phyloP scores from a whole-genome alignment of 2,329 filamentous ascomycete genomes.

The Diaporthe eres region DNA sequence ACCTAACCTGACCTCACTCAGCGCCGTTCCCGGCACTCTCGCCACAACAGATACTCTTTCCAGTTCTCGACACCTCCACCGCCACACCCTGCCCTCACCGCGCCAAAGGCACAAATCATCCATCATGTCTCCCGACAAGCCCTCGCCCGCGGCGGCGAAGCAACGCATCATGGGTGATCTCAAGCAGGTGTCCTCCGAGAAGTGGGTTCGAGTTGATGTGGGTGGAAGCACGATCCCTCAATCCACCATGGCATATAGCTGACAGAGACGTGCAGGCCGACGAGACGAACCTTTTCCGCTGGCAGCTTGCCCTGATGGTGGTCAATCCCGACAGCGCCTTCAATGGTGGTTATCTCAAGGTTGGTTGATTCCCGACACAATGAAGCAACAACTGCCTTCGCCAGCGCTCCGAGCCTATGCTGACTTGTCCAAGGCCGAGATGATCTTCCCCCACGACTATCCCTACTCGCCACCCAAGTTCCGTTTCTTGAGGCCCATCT shows the following conservation, averaged over 20 bases:
- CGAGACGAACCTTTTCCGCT: slow-evolving; percentile 87
- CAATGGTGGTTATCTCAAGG: slow-evolving; percentile 92
- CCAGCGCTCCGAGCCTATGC: neutral
- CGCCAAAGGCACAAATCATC: neutral
- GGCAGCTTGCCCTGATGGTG: slow-evolving; percentile 91
- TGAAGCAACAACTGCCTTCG: neutral
- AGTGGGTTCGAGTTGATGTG: slow-evolving; percentile 93
- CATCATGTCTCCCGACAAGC: slow-evolving; percentile 56
- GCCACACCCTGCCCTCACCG: neutral
- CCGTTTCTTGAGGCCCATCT: slow-evolving; percentile 83
- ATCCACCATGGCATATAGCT: slow-evolving; percentile 30
- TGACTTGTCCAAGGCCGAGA: slow-evolving; percentile 71
- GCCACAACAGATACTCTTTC: neutral
- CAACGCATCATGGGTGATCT: slow-evolving; percentile 92
- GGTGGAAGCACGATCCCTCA: slow-evolving; percentile 45
- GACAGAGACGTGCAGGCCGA: slow-evolving; percentile 68
- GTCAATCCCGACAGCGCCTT: slow-evolving; percentile 93
- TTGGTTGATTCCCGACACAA: slow-evolving; percentile 48
- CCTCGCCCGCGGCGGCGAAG: slow-evolving; percentile 63
- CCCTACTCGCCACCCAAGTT: slow-evolving; percentile 92
- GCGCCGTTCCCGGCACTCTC: neutral
- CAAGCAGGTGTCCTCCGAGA: slow-evolving; percentile 85
- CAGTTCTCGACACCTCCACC: neutral
- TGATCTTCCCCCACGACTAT: slow-evolving; percentile 91
- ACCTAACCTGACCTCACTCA: neutral